These are phyloP conservation scores for Polyporus arcularius DNA, from an alignment of 768 basidiomycete species.

Conservation along the genomic window DNA sequence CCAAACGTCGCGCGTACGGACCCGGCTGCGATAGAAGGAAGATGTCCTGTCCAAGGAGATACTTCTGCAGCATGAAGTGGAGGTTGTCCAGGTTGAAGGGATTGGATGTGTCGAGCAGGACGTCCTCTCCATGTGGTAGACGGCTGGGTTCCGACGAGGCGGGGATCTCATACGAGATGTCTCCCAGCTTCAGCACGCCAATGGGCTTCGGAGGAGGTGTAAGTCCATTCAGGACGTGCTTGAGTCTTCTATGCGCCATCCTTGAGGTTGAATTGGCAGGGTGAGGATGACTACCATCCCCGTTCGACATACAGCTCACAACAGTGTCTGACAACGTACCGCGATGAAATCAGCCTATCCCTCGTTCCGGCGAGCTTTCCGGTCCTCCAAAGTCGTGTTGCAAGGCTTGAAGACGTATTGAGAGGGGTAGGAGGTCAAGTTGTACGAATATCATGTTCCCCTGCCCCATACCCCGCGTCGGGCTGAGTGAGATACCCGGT, in stretches of 20 bases:
- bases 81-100: slow-evolving; percentile 57
- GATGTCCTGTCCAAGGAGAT: slow-evolving; percentile 65
- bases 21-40: slow-evolving; percentile 69
- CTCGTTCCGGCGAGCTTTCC: neutral
- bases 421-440: neutral
- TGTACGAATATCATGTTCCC: neutral
- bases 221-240: slow-evolving; percentile 48
- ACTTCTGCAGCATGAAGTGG: slow-evolving; percentile 69
- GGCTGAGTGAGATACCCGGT: neutral
- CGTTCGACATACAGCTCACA: too few species aligned
- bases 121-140: slow-evolving; percentile 43
- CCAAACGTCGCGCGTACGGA: slow-evolving; percentile 63
- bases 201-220: slow-evolving; percentile 42
- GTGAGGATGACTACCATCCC: too few species aligned
- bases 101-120: slow-evolving; percentile 53
- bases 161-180: slow-evolving; percentile 57
- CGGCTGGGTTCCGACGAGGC: slow-evolving; percentile 48
- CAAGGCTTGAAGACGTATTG: neutral
- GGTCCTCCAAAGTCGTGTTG: neutral
- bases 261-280: neutral
- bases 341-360: neutral
- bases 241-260: slow-evolving; percentile 42
- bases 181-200: slow-evolving; percentile 58
- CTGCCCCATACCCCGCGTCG: neutral
- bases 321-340: neutral